phyloP scores from a whole-genome alignment of 495 filamentous ascomycete species.

The Lindgomyces ingoldianus region DNA sequence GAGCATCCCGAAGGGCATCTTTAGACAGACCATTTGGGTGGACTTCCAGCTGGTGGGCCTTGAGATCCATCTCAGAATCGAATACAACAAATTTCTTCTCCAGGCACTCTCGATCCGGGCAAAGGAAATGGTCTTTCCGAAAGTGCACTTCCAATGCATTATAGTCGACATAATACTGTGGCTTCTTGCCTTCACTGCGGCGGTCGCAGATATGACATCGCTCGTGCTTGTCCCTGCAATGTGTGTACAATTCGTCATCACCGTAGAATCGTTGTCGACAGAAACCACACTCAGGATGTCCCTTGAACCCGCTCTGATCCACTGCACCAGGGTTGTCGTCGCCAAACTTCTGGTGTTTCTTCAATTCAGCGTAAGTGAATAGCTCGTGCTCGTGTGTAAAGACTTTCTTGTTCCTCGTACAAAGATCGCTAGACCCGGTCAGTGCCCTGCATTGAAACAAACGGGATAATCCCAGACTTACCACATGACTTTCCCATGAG shows the following conservation, averaged over 20 bases:
- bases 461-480: slow-evolving; percentile 43
- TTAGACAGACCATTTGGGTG: slow-evolving; percentile 80
- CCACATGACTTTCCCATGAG: slow-evolving; percentile 89
- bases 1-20: slow-evolving; percentile 78
- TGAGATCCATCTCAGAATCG: slow-evolving; percentile 87
- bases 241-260: slow-evolving; percentile 88
- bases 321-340: slow-evolving; percentile 88
- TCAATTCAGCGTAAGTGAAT: slow-evolving; percentile 78
- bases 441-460: neutral
- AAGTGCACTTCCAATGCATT: slow-evolving; percentile 82
- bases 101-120: slow-evolving; percentile 78
- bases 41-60: slow-evolving; percentile 76
- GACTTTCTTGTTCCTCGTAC: slow-evolving; percentile 92
- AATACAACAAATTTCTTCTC: slow-evolving; percentile 99
- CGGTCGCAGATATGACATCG: slow-evolving; percentile 93
- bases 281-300: slow-evolving; percentile 92
- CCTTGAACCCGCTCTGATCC: slow-evolving; percentile 94
- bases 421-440: slow-evolving; percentile 64
- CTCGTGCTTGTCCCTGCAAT: slow-evolving; percentile 91
- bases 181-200: slow-evolving; percentile 64
- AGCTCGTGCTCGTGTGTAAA: slow-evolving; percentile 97
- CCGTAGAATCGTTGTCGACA: slow-evolving; percentile 92
- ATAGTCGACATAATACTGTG: slow-evolving; percentile 89
- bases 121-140: slow-evolving; percentile 81
- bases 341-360: slow-evolving; percentile 84